Base-by-base conservation (phyloP, 176 grass and related monocot genomes). In the Carex parvula region DNA sequence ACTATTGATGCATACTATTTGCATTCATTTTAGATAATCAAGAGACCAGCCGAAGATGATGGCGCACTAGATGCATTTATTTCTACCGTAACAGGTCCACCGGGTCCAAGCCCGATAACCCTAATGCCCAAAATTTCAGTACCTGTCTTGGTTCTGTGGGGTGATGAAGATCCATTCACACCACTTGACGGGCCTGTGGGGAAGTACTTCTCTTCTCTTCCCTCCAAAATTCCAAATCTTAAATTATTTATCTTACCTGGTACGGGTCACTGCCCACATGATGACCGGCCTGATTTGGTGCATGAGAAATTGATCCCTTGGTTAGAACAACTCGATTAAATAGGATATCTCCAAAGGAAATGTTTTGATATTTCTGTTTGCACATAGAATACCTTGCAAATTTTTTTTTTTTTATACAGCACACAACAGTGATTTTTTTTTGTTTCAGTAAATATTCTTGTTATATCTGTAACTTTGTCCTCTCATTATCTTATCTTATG, bases 201-300 rank as follows among this genome's bases (percentile, higher is more conserved):
- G 64, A 95, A 83, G 73, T 95, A 90, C 76, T 98, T 98, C 76
- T 89, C 91, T 6, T 63, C 79, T 18, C 89, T 95, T 26, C 93
- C 93, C 5, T 70, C 89, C 0, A 70, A 91, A 42, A 79, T 91
- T 41, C 24, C 89, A 12, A 99, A 92, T 79, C 86, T 99, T 68
- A 71, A 83, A 60, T 87, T 99, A 24, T 8, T 87, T 83, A 85
- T 94, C 83, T 83, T 99, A 80, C 86, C 87, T 80, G 88, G 91
- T 60, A 91, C 93, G 10, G 93, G 93, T 44, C 96, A 99, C 83
- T 99, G 89, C 85, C 96, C 96, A 1, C 96, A 95, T 86, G 93
- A 99, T 79, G 93, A 99, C 81, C 86, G 91, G 1, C 93, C 93
- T 50, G 91, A 93, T 56, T 83, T 93, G 72, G 93, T 99, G 60